These are phyloP conservation scores for Colletotrichum lentis DNA, from an alignment of 2,329 filamentous ascomycete genomes.

Conservation along the genomic window DNA sequence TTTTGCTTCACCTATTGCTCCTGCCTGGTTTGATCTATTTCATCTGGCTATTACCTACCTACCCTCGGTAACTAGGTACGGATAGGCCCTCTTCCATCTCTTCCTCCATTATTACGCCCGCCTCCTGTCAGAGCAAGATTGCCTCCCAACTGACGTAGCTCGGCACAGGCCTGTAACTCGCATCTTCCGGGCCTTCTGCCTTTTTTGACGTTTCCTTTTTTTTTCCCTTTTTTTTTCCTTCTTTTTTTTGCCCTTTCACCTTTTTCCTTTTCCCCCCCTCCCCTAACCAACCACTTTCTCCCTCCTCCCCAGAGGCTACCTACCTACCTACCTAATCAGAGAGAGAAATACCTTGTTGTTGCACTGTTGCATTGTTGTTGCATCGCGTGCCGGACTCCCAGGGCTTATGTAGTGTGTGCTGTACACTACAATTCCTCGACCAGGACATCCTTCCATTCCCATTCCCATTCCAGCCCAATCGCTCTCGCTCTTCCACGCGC, in stretches of 20 bases:
- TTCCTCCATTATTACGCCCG: too few relatives aligned
- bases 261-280: too few relatives aligned
- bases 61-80: too few relatives aligned
- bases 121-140: conserved; percentile 33
- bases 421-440: background rate
- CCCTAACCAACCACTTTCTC: too few relatives aligned
- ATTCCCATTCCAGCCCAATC: background rate
- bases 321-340: background rate
- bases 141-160: conserved; percentile 29
- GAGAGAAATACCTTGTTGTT: background rate
- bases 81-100: conserved; percentile 20
- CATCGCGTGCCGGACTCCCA: conserved; percentile 4
- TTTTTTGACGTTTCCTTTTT: background rate
- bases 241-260: background rate
- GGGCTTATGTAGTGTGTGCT: too few relatives aligned
- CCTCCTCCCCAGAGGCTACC: too few relatives aligned
- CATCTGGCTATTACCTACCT: conserved; percentile 8
- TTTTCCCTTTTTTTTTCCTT: background rate
- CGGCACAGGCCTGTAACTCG: conserved; percentile 5
- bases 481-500: background rate
- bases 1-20: background rate
- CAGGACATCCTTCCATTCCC: conserved; percentile 10
- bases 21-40: conserved; percentile 5
- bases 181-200: background rate
- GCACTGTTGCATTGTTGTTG: background rate